phyloP scores from a whole-genome alignment of 495 filamentous ascomycete species.

The Tuber indicum region DNA sequence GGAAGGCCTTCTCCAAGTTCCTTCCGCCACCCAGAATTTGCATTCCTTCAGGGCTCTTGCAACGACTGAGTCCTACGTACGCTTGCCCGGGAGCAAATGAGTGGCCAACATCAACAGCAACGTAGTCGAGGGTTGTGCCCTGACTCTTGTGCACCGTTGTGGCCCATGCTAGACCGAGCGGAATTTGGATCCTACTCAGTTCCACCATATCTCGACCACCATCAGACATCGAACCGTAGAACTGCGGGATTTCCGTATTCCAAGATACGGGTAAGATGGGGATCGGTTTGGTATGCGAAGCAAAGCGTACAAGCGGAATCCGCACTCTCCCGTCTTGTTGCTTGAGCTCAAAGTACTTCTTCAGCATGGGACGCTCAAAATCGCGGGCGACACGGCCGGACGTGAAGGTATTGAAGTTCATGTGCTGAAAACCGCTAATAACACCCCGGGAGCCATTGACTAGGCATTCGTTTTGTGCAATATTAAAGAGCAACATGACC shows the following conservation, averaged over 20 bases:
- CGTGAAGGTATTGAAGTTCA: conserved; percentile 16
- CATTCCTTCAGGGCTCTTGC: conserved; percentile 42
- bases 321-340: not conserved
- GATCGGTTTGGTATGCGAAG: conserved; percentile 18
- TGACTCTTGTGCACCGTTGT: conserved; percentile 49
- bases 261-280: conserved; percentile 25
- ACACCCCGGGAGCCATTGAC: conserved; percentile 52
- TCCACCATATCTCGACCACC: conserved; percentile 13
- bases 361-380: not conserved
- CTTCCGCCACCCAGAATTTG: conserved; percentile 39
- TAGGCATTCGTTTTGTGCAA: conserved; percentile 42
- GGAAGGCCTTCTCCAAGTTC: conserved; percentile 12
- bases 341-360: not conserved
- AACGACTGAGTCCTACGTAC: conserved; percentile 47
- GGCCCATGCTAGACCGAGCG: conserved; percentile 47
- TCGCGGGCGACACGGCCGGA: conserved; percentile 2
- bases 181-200: conserved; percentile 46
- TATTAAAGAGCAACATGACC: conserved; percentile 49
- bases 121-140: conserved; percentile 47
- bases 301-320: conserved; percentile 44
- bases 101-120: conserved; percentile 42
- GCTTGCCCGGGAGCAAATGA: conserved; percentile 46
- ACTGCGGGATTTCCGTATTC: conserved; percentile 9
- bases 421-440: conserved; percentile 45
- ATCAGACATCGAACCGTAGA: not conserved